Percentiles rank a stretch among this genome's conserved stretches.
Evolutionary conservation across 1,284 basidiomycete species (phyloP).

Genomic region (Stereum hirsutum): DNA sequence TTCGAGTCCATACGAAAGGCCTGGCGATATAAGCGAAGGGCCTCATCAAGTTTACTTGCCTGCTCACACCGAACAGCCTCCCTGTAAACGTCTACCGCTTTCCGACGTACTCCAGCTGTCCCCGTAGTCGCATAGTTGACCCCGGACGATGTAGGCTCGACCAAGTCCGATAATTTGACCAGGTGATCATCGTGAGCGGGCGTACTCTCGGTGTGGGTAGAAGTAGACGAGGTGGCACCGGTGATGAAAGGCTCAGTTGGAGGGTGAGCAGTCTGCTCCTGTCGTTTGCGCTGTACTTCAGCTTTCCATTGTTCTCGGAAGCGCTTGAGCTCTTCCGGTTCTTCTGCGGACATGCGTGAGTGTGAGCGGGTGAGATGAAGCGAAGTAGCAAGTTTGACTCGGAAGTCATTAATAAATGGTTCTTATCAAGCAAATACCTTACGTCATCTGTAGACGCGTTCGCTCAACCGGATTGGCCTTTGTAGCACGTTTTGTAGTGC

Average conservation of each 20-base stretch:
- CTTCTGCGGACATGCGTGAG: too few species aligned
- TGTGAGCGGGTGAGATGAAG: neutral
- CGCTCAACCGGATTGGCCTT: too few species aligned
- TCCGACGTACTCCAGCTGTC: constrained; percentile 25
- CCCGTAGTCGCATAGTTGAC: constrained; percentile 5
- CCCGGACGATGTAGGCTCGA: neutral
- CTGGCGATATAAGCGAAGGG: constrained; percentile 64
- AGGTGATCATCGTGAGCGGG: neutral
- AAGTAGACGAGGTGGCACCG: neutral
- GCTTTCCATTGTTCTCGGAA: constrained; percentile 73
- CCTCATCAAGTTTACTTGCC: constrained; percentile 63
- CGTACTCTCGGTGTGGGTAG: neutral
- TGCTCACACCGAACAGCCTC: constrained; percentile 69
- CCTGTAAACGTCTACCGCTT: constrained; percentile 60
- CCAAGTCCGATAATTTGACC: neutral
- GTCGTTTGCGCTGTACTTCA: constrained; percentile 51
- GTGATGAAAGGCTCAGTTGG: neutral
- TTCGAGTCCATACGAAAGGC: constrained; percentile 70
- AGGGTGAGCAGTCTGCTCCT: constrained; percentile 18
- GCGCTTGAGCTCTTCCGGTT: constrained; percentile 31
- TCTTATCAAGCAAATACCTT: too few species aligned
- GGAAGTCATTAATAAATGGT: neutral
- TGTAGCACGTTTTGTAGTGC: too few species aligned
- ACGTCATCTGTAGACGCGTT: too few species aligned
- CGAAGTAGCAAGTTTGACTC: too few species aligned